These are phyloP conservation scores for Epichloe hybrida DNA, from an alignment of 2,329 filamentous ascomycete species.

Conservation along the genomic window DNA sequence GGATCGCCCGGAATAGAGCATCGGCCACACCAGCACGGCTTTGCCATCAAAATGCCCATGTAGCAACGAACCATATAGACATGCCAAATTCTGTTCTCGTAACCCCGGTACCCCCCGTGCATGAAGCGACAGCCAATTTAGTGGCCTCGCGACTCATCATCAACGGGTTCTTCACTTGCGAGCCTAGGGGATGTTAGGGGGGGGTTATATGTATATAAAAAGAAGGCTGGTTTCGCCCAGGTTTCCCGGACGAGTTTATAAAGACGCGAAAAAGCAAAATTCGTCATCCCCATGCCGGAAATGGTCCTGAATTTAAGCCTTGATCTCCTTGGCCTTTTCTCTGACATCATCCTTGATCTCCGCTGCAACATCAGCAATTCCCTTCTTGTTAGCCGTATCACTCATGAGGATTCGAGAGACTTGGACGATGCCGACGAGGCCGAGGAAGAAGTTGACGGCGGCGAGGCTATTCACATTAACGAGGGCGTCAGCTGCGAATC, in stretches of 20 bases:
- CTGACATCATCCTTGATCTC: conserved; percentile 29
- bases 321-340: conserved; percentile 15
- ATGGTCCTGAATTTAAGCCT: neutral
- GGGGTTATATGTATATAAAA: no score
- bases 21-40: neutral
- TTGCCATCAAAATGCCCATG: neutral
- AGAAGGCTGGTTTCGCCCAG: no score
- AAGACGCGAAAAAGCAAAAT: neutral
- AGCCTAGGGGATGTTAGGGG: no score
- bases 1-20: neutral
- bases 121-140: neutral
- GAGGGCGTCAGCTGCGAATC: neutral
- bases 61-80: neutral
- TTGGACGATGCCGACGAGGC: conserved; percentile 73
- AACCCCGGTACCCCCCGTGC: neutral
- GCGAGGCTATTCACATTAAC: conserved; percentile 49
- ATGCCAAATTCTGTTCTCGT: neutral
- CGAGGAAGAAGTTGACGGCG: conserved; percentile 96
- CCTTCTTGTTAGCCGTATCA: conserved; percentile 45
- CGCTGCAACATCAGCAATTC: conserved; percentile 20
- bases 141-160: no score
- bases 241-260: no score
- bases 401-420: conserved; percentile 60
- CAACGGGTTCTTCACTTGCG: no score
- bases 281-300: neutral